phyloP scores from a whole-genome alignment of 2,329 filamentous ascomycete genomes.

The Fusarium keratoplasticum region DNA sequence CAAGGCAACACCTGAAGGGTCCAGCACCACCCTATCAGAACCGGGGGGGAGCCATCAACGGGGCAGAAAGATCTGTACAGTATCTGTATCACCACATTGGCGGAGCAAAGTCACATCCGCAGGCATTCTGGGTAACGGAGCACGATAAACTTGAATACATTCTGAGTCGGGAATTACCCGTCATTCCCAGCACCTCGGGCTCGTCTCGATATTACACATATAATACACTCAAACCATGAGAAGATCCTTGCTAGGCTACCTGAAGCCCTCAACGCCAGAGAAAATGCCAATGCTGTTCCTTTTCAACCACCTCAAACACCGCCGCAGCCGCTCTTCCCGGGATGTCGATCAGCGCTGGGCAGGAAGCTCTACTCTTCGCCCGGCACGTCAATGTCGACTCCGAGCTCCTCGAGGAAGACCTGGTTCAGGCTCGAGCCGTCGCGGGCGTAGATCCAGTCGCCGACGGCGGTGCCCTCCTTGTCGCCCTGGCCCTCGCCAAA shows the following conservation, averaged over 20 bases:
- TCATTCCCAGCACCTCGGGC: background rate
- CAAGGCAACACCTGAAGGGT: background rate
- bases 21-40: background rate
- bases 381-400: slow-evolving; percentile 66
- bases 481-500: slow-evolving; percentile 75
- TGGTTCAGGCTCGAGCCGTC: slow-evolving; percentile 82
- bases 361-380: slow-evolving; percentile 44
- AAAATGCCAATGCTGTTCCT: slow-evolving; percentile 23
- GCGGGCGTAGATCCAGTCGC: slow-evolving; percentile 88
- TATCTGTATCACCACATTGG: slow-evolving; percentile 16
- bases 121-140: background rate
- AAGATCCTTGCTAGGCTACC: slow-evolving; percentile 17
- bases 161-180: slow-evolving; percentile 21
- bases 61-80: slow-evolving; percentile 6
- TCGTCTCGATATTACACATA: slow-evolving; percentile 25
- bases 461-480: slow-evolving; percentile 80
- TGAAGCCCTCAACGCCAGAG: slow-evolving; percentile 35
- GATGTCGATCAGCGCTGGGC: slow-evolving; percentile 22
- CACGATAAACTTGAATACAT: slow-evolving; percentile 20
- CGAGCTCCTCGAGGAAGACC: slow-evolving; percentile 81
- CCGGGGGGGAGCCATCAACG: background rate
- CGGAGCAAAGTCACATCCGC: background rate
- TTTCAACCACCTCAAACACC: slow-evolving; percentile 8
- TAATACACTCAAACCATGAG: slow-evolving; percentile 30
- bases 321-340: slow-evolving; percentile 6